A percentile compares a stretch with the other conserved stretches of the same genome.
Conservation (phyloP, 495 filamentous ascomycete species). For the Neurospora intermedia region DNA sequence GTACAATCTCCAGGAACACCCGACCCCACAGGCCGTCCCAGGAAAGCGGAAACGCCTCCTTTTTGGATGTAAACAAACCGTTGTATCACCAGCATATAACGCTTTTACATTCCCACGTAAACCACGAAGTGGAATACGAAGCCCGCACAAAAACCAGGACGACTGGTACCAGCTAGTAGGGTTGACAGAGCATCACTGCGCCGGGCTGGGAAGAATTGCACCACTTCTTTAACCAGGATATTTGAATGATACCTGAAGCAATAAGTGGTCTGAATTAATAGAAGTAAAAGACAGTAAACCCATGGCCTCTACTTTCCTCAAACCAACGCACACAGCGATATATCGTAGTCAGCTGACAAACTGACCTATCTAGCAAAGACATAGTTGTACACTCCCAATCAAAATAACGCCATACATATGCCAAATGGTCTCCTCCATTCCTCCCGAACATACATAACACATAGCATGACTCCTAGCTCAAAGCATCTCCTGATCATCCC, state of each 20-base stretch:
- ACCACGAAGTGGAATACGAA: background rate
- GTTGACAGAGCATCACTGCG: background rate
- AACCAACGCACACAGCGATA: background rate
- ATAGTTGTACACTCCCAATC: background rate
- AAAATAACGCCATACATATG: background rate
- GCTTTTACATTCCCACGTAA: background rate
- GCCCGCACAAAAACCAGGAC: background rate
- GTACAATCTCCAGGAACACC: background rate
- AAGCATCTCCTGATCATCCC: slow-evolving; percentile 22
- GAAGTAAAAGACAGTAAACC: background rate
- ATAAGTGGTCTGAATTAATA: background rate
- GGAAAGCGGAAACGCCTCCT: background rate
- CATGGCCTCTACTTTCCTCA: background rate
- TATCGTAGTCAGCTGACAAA: background rate
- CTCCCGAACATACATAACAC: background rate
- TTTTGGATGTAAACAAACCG: background rate
- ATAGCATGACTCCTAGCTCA: slow-evolving; percentile 1
- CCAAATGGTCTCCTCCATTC: background rate
- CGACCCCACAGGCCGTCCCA: background rate
- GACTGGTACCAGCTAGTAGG: background rate
- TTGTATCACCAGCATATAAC: background rate
- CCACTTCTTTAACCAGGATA: background rate
- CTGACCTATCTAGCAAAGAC: background rate
- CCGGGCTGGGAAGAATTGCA: background rate
- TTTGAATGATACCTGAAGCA: background rate